These are phyloP conservation scores for Ophiostoma fasciatum DNA, from an alignment of 2,329 filamentous ascomycete genomes.

Conservation along the genomic window DNA sequence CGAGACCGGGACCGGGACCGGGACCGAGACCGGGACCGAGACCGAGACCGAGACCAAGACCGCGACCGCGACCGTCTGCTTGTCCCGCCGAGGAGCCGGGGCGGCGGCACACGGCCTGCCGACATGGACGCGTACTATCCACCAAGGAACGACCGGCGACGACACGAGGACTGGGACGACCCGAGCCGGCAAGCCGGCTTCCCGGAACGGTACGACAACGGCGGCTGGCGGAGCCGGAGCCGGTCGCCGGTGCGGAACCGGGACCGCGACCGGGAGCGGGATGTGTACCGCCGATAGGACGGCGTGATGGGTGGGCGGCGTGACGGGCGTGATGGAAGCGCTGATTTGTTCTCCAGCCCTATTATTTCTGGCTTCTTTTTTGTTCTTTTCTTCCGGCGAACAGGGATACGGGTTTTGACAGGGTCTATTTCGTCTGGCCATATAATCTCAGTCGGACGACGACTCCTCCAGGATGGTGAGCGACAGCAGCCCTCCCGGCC, in stretches of 20 bases:
- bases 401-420: not conserved
- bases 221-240: slow-evolving; percentile 29
- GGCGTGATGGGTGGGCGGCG: too few relatives aligned
- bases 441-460: slow-evolving; percentile 6
- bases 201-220: slow-evolving; percentile 17
- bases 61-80: slow-evolving; percentile 1
- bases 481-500: slow-evolving; percentile 4
- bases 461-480: slow-evolving; percentile 10
- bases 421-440: not conserved
- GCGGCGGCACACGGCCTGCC: slow-evolving; percentile 7
- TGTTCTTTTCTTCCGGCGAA: not conserved
- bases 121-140: slow-evolving; percentile 33
- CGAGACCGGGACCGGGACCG: slow-evolving; percentile 19
- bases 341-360: too few relatives aligned
- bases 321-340: too few relatives aligned
- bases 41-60: not conserved
- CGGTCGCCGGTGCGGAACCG: slow-evolving; percentile 25
- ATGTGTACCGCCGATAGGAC: slow-evolving; percentile 34
- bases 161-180: slow-evolving; percentile 26
- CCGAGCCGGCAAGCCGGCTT: slow-evolving; percentile 13
- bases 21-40: slow-evolving; percentile 18
- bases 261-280: slow-evolving; percentile 30
- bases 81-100: slow-evolving; percentile 11
- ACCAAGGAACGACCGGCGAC: slow-evolving; percentile 22
- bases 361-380: not conserved